Conservation (phyloP, 768 basidiomycete genomes). For the Trametes cinnabarina region DNA sequence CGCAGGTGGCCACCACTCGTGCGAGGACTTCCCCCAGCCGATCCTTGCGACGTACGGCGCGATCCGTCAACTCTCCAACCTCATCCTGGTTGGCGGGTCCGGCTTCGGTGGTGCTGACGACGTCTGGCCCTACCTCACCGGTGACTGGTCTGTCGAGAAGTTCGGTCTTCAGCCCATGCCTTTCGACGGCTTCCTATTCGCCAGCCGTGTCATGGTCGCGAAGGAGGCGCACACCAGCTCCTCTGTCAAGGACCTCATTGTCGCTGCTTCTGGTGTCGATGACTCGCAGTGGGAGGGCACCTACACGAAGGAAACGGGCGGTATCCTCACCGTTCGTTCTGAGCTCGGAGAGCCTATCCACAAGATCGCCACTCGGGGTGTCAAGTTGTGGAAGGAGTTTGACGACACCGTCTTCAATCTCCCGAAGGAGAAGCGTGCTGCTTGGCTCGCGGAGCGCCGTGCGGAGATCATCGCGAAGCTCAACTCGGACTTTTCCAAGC, state of each 20-base stretch:
- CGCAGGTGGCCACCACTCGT: conserved; percentile 97
- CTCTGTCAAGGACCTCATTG: conserved; percentile 95
- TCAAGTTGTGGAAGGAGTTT: conserved; percentile 99
- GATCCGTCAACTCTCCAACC: conserved; percentile 87
- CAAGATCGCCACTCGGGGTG: conserved; percentile 95
- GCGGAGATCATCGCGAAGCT: conserved; percentile 88
- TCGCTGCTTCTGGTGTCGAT: conserved; percentile 88
- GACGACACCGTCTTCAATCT: conserved; percentile 95
- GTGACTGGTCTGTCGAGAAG: conserved; percentile 85
- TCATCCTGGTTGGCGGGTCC: conserved; percentile 88
- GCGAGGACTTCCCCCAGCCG: conserved; percentile 98
- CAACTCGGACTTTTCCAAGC: conserved; percentile 94
- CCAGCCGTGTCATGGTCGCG: conserved; percentile 97
- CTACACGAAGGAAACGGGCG: conserved; percentile 90
- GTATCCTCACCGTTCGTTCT: conserved; percentile 93
- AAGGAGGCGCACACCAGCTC: conserved; percentile 96
- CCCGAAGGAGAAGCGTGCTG: conserved; percentile 90
- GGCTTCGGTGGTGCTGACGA: conserved; percentile 96
- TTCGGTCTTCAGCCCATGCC: conserved; percentile 95
- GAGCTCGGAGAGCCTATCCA: conserved; percentile 99
- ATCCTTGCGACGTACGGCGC: conserved; percentile 85
- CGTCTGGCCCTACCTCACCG: conserved; percentile 94
- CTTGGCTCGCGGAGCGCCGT: conserved; percentile 84
- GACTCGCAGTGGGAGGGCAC: conserved; percentile 94
- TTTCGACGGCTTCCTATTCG: conserved; percentile 96